Conservation (phyloP, 2,329 filamentous ascomycete genomes). For the Fusarium sp. region DNA sequence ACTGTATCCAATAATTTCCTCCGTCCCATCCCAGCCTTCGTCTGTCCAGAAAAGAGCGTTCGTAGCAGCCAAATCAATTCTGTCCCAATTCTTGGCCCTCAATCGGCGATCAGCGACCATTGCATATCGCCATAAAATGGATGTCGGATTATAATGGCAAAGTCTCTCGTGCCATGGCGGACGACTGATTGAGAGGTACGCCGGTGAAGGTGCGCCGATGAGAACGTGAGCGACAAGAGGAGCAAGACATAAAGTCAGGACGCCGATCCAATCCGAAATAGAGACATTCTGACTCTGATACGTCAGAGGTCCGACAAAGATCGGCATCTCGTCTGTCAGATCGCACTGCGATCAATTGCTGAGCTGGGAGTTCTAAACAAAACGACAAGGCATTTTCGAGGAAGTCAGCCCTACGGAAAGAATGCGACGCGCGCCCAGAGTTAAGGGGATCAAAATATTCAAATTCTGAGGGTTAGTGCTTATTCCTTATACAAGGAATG, state of each 20-base stretch:
- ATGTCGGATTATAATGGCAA: constrained; percentile 32
- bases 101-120: constrained; percentile 16
- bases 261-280: constrained; percentile 9
- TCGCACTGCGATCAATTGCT: not conserved
- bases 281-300: constrained; percentile 16
- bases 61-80: constrained; percentile 6
- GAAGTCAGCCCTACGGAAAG: not conserved
- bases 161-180: constrained; percentile 26
- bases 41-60: constrained; percentile 30
- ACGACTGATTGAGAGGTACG: constrained; percentile 1
- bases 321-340: not conserved
- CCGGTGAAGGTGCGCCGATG: constrained; percentile 12
- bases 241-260: constrained; percentile 24
- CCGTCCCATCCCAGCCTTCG: constrained; percentile 23
- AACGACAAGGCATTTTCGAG: rapidly evolving
- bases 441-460: not conserved
- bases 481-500: not conserved
- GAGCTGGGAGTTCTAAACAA: not conserved
- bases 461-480: not conserved
- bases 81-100: constrained; percentile 10
- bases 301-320: not conserved
- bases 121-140: constrained; percentile 26
- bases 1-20: constrained; percentile 12
- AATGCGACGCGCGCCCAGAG: not conserved
- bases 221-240: constrained; percentile 29